Evolutionary conservation across 1,284 basidiomycete species (phyloP).

Genomic region (Limonomyces culmigenus): DNA sequence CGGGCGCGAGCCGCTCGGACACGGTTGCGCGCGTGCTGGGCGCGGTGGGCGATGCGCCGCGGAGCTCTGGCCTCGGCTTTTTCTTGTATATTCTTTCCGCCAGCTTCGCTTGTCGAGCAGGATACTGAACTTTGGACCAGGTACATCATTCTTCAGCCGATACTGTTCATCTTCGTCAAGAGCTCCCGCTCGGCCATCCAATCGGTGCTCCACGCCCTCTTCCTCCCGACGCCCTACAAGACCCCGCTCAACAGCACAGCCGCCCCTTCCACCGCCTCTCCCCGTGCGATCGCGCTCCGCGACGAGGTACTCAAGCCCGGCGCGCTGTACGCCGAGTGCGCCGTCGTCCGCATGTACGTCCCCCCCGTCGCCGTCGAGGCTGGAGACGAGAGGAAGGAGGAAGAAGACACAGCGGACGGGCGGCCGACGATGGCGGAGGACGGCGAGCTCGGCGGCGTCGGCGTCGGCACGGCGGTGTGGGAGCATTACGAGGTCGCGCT

Average conservation of each 20-base stretch:
- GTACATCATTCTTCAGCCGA: conserved; percentile 38
- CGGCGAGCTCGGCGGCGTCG: conserved; percentile 49
- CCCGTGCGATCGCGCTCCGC: conserved; percentile 10
- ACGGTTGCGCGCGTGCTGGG: conserved; percentile 40
- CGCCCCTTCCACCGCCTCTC: conserved; percentile 7
- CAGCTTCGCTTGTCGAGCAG: neutral
- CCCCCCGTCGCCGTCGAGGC: conserved; percentile 11
- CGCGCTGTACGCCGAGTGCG: conserved; percentile 58
- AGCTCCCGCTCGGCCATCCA: conserved; percentile 38
- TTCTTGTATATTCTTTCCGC: neutral
- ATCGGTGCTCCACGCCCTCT: conserved; percentile 50
- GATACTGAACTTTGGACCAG: too few species aligned
- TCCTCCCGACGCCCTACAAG: conserved; percentile 62
- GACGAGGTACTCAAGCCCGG: conserved; percentile 58
- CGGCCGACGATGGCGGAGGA: conserved; percentile 37
- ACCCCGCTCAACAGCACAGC: conserved; percentile 14
- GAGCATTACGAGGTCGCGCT: conserved; percentile 49
- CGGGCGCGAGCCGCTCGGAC: conserved; percentile 53
- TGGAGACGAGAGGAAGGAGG: conserved; percentile 6
- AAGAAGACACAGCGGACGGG: conserved; percentile 10
- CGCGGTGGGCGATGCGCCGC: too few species aligned
- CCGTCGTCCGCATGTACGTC: conserved; percentile 33
- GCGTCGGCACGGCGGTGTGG: conserved; percentile 51
- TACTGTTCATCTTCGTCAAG: conserved; percentile 48
- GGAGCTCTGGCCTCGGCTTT: too few species aligned